These are phyloP conservation scores for Zasmidium citrigriseum DNA, from an alignment of 2,329 filamentous ascomycete species.

Conservation along the genomic window DNA sequence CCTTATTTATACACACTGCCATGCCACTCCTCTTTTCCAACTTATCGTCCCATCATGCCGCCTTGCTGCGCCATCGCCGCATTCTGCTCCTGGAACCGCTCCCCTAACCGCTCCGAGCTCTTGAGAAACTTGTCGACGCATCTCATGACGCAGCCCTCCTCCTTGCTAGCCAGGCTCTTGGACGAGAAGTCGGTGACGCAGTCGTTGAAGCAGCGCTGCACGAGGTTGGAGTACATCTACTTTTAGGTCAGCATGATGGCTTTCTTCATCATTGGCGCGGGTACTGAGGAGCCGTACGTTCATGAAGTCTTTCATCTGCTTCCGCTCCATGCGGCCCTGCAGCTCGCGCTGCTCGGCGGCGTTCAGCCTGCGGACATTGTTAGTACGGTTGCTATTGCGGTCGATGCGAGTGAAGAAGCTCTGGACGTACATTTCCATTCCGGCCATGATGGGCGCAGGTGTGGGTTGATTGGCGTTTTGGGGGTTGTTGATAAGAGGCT, in stretches of 20 bases:
- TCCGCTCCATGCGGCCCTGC: slow-evolving; percentile 91
- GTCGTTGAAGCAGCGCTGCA: slow-evolving; percentile 90
- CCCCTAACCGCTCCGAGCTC: slow-evolving; percentile 82
- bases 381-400: slow-evolving; percentile 11
- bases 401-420: slow-evolving; percentile 4
- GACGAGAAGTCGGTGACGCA: slow-evolving; percentile 99
- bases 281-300: slow-evolving; percentile 62
- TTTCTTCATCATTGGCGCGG: neutral
- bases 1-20: slow-evolving; percentile 14
- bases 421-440: slow-evolving; percentile 32
- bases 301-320: slow-evolving; percentile 99
- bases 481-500: neutral
- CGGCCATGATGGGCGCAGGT: slow-evolving; percentile 27
- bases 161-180: slow-evolving; percentile 84
- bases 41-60: slow-evolving; percentile 36
- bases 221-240: slow-evolving; percentile 71
- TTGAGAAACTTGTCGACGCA: slow-evolving; percentile 98
- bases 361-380: slow-evolving; percentile 59
- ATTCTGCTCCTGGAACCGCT: slow-evolving; percentile 81
- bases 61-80: slow-evolving; percentile 66
- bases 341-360: slow-evolving; percentile 86
- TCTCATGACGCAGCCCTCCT: slow-evolving; percentile 88
- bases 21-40: neutral
- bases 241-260: neutral
- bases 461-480: slow-evolving; percentile 1